These are phyloP conservation scores for Starmerella powellii DNA, from an alignment of 805 yeast genomes.

Conservation along the genomic window DNA sequence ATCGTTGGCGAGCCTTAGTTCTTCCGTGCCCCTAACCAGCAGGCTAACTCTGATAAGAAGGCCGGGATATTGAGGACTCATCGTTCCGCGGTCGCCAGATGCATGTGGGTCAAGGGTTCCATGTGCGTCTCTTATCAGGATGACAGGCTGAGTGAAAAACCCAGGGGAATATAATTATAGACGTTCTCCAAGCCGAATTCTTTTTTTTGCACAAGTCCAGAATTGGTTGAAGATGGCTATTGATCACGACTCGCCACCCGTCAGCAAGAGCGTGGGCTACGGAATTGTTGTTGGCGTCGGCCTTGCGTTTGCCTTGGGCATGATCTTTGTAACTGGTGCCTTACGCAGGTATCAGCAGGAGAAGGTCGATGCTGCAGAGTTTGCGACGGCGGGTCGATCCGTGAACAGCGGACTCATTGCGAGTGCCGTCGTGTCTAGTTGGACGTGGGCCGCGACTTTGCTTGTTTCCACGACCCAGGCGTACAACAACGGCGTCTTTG, in stretches of 20 bases:
- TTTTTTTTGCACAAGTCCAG: too few relatives aligned
- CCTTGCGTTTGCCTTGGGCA: constrained; percentile 46
- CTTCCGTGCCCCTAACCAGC: too few relatives aligned
- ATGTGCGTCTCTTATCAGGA: constrained; percentile 1
- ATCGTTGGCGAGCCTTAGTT: too few relatives aligned
- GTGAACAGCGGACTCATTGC: constrained; percentile 76
- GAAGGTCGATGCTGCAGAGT: constrained; percentile 83
- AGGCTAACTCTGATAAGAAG: too few relatives aligned
- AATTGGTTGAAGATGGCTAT: not conserved
- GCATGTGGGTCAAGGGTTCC: constrained; percentile 8
- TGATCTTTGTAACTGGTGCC: constrained; percentile 62
- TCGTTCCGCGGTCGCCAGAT: constrained; percentile 8
- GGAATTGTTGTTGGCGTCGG: constrained; percentile 87
- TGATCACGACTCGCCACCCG: constrained; percentile 24
- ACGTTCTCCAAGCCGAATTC: too few relatives aligned
- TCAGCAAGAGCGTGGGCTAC: constrained; percentile 74
- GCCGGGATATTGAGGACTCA: not conserved
- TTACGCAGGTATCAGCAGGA: constrained; percentile 72
- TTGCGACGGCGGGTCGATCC: constrained; percentile 82
- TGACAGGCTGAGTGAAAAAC: too few relatives aligned
- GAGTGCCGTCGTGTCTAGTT: constrained; percentile 82
- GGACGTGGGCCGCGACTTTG: constrained; percentile 89
- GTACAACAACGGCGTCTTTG: constrained; percentile 64
- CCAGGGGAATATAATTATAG: too few relatives aligned
- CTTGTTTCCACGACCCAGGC: constrained; percentile 68